Conservation (phyloP, 306 rosid species). For the Cicer yamashitae region DNA sequence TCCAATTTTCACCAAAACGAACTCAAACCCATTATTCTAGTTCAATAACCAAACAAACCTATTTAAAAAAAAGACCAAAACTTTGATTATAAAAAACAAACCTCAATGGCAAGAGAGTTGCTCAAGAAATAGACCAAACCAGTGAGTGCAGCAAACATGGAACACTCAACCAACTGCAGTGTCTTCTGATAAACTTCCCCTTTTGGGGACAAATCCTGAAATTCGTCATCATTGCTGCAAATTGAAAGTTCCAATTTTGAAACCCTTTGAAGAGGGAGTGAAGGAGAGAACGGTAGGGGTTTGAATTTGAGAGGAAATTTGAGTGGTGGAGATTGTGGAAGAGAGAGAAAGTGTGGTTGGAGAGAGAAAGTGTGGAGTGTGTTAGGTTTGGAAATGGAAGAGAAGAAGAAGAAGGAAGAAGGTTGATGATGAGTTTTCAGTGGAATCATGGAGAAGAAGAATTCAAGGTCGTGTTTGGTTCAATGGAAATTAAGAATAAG, state of each 20-base stretch:
- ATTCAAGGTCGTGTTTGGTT: background rate
- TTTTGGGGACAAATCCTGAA: slow-evolving; percentile 71
- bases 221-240: slow-evolving; percentile 45
- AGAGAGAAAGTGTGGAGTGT: background rate
- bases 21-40: slow-evolving; percentile 1
- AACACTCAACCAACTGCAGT: slow-evolving; percentile 91
- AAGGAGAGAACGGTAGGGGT: slow-evolving; percentile 3
- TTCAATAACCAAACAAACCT: background rate
- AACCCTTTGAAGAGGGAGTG: slow-evolving; percentile 52
- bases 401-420: background rate
- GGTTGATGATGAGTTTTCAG: slow-evolving; percentile 7
- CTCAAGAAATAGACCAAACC: slow-evolving; percentile 96
- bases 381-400: slow-evolving; percentile 6
- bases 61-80: background rate
- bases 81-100: slow-evolving; percentile 42
- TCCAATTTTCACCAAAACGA: slow-evolving; percentile 1
- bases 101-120: slow-evolving; percentile 92
- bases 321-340: background rate
- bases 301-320: background rate
- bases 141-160: slow-evolving; percentile 96
- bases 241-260: slow-evolving; percentile 45
- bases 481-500: background rate
- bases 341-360: slow-evolving; percentile 9
- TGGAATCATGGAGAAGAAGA: slow-evolving; percentile 12
- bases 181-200: slow-evolving; percentile 78